Evolutionary conservation across 1,284 basidiomycete genomes (phyloP).

Genomic region (Malassezia restricta): DNA sequence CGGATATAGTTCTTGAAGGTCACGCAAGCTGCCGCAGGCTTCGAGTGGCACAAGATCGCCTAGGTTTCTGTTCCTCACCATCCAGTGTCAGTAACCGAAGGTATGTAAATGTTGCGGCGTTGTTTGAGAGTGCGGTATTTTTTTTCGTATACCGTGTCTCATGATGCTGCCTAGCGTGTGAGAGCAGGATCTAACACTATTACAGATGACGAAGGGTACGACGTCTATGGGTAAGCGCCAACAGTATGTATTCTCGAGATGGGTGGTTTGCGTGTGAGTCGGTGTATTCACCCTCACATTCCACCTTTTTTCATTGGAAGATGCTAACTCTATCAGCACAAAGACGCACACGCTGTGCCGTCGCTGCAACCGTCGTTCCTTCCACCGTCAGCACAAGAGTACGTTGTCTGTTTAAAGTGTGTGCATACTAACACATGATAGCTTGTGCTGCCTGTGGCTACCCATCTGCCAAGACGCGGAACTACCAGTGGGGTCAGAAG

Average conservation of each 20-base stretch:
- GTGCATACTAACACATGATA: conserved; percentile 41
- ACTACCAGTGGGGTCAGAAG: conserved; percentile 95
- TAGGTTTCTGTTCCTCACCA: conserved; percentile 14
- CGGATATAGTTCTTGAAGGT: conserved; percentile 4
- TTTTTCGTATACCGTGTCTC: too few relatives aligned
- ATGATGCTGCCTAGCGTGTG: too few relatives aligned
- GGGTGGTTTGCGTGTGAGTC: neutral
- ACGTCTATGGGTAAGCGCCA: conserved; percentile 46
- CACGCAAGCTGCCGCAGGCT: neutral
- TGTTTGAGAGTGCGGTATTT: neutral
- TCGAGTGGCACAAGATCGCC: neutral
- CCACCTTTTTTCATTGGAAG: neutral
- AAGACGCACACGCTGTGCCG: conserved; percentile 79
- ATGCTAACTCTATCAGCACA: conserved; percentile 59
- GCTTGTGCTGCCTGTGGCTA: conserved; percentile 93
- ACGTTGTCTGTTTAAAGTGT: neutral
- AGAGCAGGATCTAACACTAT: conserved; percentile 3
- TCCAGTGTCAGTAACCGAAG: conserved; percentile 15
- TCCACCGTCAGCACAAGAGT: conserved; percentile 95
- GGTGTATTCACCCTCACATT: neutral
- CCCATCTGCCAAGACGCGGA: conserved; percentile 85
- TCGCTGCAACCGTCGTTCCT: conserved; percentile 79
- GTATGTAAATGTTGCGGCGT: conserved; percentile 2
- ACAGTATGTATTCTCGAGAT: conserved; percentile 27
- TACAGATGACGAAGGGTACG: conserved; percentile 45